A percentile compares a stretch with the other conserved stretches of the same genome.
phyloP scores from a whole-genome alignment of 2,329 filamentous ascomycete species.

The Hypoxylon sp. region DNA sequence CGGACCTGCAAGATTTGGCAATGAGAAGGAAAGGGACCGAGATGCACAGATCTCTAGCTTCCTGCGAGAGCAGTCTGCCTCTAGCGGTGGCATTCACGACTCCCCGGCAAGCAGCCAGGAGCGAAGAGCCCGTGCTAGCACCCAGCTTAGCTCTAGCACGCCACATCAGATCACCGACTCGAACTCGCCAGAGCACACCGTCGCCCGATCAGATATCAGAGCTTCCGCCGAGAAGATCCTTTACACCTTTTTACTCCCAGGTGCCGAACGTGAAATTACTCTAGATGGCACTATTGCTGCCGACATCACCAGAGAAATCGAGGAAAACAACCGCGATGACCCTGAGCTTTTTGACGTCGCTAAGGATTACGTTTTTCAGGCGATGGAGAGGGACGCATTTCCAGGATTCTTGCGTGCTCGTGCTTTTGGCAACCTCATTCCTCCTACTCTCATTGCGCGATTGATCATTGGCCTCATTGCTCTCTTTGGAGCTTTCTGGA shows the following conservation, averaged over 20 bases:
- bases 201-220: conserved; percentile 90
- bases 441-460: conserved; percentile 87
- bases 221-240: conserved; percentile 97
- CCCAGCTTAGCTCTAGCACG: conserved; percentile 72
- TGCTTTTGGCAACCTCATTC: conserved; percentile 94
- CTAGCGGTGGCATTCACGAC: conserved; percentile 66
- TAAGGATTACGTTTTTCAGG: conserved; percentile 99
- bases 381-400: conserved; percentile 99
- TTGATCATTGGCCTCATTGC: conserved; percentile 87
- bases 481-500: conserved; percentile 95
- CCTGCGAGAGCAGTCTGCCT: conserved; percentile 75
- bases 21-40: conserved; percentile 81
- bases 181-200: conserved; percentile 85
- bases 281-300: conserved; percentile 89
- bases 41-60: conserved; percentile 95
- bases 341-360: conserved; percentile 97
- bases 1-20: conserved; percentile 72
- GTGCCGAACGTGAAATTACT: conserved; percentile 96
- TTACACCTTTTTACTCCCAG: conserved; percentile 96
- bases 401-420: conserved; percentile 96
- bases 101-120: conserved; percentile 68
- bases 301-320: conserved; percentile 88
- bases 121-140: conserved; percentile 64
- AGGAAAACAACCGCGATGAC: conserved; percentile 92
- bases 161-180: conserved; percentile 78